These are phyloP conservation scores for Aspergillus pseudoterreus DNA, from an alignment of 2,329 filamentous ascomycete species.

Conservation along the genomic window DNA sequence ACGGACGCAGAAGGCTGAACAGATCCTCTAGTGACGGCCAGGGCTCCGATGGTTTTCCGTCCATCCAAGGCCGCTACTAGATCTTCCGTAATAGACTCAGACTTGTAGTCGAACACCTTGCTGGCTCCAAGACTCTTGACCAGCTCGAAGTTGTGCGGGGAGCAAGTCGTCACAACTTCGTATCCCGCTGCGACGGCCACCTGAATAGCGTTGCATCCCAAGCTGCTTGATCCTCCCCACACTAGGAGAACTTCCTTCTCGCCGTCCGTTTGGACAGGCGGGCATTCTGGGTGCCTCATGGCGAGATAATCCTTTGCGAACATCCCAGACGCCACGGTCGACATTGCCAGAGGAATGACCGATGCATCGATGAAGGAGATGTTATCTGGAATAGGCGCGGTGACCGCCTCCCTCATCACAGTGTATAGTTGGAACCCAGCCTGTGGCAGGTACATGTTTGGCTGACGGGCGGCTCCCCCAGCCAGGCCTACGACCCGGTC, in stretches of 20 bases:
- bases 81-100: slow-evolving; percentile 8
- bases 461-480: slow-evolving; percentile 7
- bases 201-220: slow-evolving; percentile 14
- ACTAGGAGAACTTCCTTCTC: slow-evolving; percentile 23
- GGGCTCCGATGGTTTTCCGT: slow-evolving; percentile 7
- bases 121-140: slow-evolving; percentile 44
- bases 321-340: slow-evolving; percentile 27
- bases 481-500: slow-evolving; percentile 29
- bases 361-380: slow-evolving; percentile 27
- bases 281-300: slow-evolving; percentile 12
- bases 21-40: neutral
- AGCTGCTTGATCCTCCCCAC: slow-evolving; percentile 16
- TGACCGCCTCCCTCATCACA: slow-evolving; percentile 18
- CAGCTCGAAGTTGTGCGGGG: slow-evolving; percentile 9
- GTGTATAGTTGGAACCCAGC: slow-evolving; percentile 29
- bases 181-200: slow-evolving; percentile 11
- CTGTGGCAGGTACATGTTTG: slow-evolving; percentile 11
- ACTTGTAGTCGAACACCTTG: slow-evolving; percentile 45
- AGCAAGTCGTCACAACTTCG: slow-evolving; percentile 10
- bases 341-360: slow-evolving; percentile 31
- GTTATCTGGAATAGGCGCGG: slow-evolving; percentile 21
- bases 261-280: neutral
- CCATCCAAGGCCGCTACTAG: slow-evolving; percentile 12
- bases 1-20: slow-evolving; percentile 8
- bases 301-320: slow-evolving; percentile 24